phyloP scores from a whole-genome alignment of 1,284 basidiomycete genomes.

The Puccinia coronata region DNA sequence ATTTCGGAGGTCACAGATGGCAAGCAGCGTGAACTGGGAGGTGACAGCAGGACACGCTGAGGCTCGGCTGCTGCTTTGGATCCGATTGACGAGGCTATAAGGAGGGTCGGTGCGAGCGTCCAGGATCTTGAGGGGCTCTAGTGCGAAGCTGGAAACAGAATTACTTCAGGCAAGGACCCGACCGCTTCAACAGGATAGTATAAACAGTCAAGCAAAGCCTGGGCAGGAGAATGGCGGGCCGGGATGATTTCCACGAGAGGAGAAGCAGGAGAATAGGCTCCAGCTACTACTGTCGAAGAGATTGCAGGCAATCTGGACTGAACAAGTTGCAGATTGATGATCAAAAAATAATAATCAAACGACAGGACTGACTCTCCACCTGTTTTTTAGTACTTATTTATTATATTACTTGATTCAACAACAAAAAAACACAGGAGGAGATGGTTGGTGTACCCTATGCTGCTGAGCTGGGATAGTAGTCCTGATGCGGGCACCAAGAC shows the following conservation, averaged over 20 bases:
- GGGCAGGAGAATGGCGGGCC: neutral
- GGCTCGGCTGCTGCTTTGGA: neutral
- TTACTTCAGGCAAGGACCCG: neutral
- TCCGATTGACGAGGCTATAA: neutral
- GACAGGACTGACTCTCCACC: neutral
- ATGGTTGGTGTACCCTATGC: too few species aligned
- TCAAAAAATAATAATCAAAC: too few species aligned
- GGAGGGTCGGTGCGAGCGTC: constrained; percentile 1
- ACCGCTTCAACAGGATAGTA: neutral
- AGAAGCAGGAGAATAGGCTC: neutral
- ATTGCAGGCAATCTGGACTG: neutral
- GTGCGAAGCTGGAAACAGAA: neutral
- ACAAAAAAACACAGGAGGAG: too few species aligned
- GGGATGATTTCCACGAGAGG: neutral
- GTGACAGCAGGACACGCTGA: neutral
- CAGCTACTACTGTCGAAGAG: neutral
- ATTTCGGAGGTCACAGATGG: neutral
- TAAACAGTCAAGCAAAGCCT: neutral
- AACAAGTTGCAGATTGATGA: neutral
- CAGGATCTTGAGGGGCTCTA: neutral
- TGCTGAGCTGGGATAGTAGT: too few species aligned
- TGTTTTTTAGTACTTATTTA: neutral
- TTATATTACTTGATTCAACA: neutral
- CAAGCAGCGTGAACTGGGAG: neutral
- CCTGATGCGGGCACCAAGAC: too few species aligned